Base-by-base conservation (phyloP, 1,284 basidiomycete genomes). In the Grifola frondosa region DNA sequence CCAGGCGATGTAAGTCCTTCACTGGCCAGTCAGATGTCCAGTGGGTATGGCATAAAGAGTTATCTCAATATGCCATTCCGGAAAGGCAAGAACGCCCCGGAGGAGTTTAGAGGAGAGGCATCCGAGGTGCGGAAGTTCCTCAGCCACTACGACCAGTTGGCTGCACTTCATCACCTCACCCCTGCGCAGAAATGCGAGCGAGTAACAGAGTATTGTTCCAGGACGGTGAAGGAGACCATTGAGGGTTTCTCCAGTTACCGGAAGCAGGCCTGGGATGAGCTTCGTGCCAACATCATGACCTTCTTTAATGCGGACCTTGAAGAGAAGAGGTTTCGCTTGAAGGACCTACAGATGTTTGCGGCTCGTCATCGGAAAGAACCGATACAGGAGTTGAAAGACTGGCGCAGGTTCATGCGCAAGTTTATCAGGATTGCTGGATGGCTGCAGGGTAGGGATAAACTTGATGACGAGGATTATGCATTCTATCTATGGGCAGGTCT, bases 271-370 rank as follows among this genome's bases (percentile, higher is more conserved):
- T 40, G 38, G 38, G 22, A 21, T 12, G 22, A 40, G 15, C 22
- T 40, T 15, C 30, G 32, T 22, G 21, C 17, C n/a, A 30, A 40
- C 23, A 31, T 40, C 22, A 20, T 21, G 13, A 30, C 32, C 21
- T 40, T 31, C 38, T 40, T 29, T 29, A 40, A 40, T 39, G 37
- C 37, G 15, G 37, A 39, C 29, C 37, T 39, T 4, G 37, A 39
- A 22, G 21, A 19, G 5, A 39, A 39, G 37, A 17, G 37, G 11
- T 39, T 39, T 22, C 28, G 37, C 23, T 6, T 39, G 7, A 11
- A 21, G 15, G 37, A 39, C 29, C 22, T 38, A 19, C 16, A 35
- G 22, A 30, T 13, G 19, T 39, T 22, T 39, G 37, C 25, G 15
- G 24, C n/a, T 15, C 21, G n/a, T 23, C 31, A 20, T 19, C 21